These are phyloP conservation scores for Elongisporangium undulatum DNA, from an alignment of 352 stramenopile species.

Conservation along the genomic window DNA sequence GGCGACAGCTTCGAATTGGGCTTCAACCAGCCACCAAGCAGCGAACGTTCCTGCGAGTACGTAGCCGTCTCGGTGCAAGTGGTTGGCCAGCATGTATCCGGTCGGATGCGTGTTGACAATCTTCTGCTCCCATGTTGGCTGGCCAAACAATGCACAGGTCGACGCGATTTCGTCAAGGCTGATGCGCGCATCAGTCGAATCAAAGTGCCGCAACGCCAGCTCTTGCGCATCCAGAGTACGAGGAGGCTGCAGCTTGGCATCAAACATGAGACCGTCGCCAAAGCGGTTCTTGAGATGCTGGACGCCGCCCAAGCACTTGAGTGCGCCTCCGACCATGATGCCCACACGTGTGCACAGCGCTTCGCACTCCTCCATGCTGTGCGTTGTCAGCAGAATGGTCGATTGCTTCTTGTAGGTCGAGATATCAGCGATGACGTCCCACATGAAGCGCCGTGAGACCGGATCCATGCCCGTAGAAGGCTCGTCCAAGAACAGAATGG, in stretches of 20 bases:
- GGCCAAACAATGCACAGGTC: constrained; percentile 17
- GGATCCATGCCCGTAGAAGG: constrained; percentile 93
- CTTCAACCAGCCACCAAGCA: constrained; percentile 33
- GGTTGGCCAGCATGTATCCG: constrained; percentile 22
- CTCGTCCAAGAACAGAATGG: constrained; percentile 96
- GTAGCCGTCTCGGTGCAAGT: constrained; percentile 24
- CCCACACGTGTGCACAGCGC: constrained; percentile 64
- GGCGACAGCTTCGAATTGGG: constrained; percentile 15
- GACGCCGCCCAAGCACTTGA: constrained; percentile 77
- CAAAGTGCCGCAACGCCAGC: constrained; percentile 17
- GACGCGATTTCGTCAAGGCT: constrained; percentile 11
- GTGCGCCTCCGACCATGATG: constrained; percentile 55
- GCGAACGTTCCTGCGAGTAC: constrained; percentile 19
- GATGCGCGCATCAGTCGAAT: constrained; percentile 20
- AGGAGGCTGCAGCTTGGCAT: constrained; percentile 41
- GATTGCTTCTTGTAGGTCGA: no score
- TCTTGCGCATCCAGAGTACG: neutral
- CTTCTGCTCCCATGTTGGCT: constrained; percentile 14
- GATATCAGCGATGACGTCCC: constrained; percentile 95
- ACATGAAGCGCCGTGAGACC: constrained; percentile 90
- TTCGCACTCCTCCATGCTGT: constrained; percentile 84
- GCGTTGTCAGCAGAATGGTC: constrained; percentile 76
- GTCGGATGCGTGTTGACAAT: constrained; percentile 24
- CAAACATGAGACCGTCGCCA: constrained; percentile 87
- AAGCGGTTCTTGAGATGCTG: constrained; percentile 95